phyloP scores from a whole-genome alignment of 768 basidiomycete genomes.

The Cantharellus anzutake region DNA sequence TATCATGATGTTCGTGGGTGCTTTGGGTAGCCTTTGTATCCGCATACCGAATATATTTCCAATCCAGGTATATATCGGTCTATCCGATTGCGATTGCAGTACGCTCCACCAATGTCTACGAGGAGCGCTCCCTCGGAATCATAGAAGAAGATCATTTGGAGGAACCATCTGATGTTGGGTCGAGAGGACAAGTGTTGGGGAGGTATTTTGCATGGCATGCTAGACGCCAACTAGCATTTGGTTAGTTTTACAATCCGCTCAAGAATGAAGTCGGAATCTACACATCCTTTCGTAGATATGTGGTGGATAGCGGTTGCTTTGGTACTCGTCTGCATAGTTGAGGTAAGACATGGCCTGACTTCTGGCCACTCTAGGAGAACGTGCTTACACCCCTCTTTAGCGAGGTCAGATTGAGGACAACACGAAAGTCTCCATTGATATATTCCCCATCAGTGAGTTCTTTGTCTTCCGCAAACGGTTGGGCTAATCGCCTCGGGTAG shows the following conservation, averaged over 20 bases:
- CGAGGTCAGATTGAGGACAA: conserved; percentile 35
- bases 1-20: conserved; percentile 75
- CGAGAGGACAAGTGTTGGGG: conserved; percentile 48
- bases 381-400: conserved; percentile 18
- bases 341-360: conserved; percentile 31
- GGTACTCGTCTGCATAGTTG: conserved; percentile 83
- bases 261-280: background rate
- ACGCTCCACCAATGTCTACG: conserved; percentile 78
- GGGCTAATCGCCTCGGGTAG: conserved; percentile 12
- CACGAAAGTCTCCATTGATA: conserved; percentile 56
- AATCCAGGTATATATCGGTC: conserved; percentile 23
- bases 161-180: conserved; percentile 29
- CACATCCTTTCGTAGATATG: conserved; percentile 40
- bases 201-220: conserved; percentile 67
- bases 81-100: conserved; percentile 33
- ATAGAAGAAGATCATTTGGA: conserved; percentile 29
- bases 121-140: conserved; percentile 78
- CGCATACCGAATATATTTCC: conserved; percentile 1
- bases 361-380: background rate
- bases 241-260: conserved; percentile 21
- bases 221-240: conserved; percentile 78
- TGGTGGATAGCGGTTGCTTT: conserved; percentile 86
- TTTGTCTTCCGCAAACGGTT: conserved; percentile 1
- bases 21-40: conserved; percentile 36
- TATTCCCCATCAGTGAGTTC: conserved; percentile 53